phyloP scores from a whole-genome alignment of 257 asterid species.

The Handroanthus guayacan region DNA sequence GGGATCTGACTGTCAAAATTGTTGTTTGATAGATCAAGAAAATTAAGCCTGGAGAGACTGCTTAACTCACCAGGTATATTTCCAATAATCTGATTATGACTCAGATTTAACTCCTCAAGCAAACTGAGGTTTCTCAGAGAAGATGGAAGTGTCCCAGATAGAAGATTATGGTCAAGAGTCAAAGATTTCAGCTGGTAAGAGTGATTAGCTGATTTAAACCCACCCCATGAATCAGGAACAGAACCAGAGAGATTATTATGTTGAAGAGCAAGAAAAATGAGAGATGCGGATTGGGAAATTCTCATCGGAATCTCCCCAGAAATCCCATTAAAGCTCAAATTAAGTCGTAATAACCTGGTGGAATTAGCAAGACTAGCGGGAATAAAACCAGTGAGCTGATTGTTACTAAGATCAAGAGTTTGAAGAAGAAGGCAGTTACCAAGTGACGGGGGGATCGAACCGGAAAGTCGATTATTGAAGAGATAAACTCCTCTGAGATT shows the following conservation, averaged over 20 bases:
- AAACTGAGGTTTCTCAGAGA: constrained; percentile 54
- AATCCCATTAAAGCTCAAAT: constrained; percentile 73
- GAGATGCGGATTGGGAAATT: constrained; percentile 55
- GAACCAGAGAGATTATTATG: constrained; percentile 78
- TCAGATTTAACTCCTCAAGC: constrained; percentile 56
- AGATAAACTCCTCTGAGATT: constrained; percentile 82
- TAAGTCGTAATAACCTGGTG: constrained; percentile 66
- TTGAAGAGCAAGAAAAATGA: constrained; percentile 78
- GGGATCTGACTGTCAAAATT: constrained; percentile 57
- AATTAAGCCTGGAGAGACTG: constrained; percentile 42
- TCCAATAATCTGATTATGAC: constrained; percentile 62
- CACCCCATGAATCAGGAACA: constrained; percentile 47
- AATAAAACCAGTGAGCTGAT: constrained; percentile 63
- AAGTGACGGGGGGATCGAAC: constrained; percentile 68
- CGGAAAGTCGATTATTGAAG: constrained; percentile 84
- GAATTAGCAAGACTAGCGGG: constrained; percentile 67
- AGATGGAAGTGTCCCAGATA: constrained; percentile 67
- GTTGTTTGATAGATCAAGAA: constrained; percentile 64
- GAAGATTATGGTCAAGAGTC: constrained; percentile 60
- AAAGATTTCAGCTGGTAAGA: constrained; percentile 56
- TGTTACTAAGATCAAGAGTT: constrained; percentile 84
- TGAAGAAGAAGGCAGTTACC: constrained; percentile 72
- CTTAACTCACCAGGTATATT: constrained; percentile 55
- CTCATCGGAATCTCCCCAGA: constrained; percentile 74
- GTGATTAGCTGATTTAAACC: constrained; percentile 19